These are phyloP conservation scores for Macrophomina phaseolina DNA, from an alignment of 2,329 filamentous ascomycete genomes.

Conservation along the genomic window DNA sequence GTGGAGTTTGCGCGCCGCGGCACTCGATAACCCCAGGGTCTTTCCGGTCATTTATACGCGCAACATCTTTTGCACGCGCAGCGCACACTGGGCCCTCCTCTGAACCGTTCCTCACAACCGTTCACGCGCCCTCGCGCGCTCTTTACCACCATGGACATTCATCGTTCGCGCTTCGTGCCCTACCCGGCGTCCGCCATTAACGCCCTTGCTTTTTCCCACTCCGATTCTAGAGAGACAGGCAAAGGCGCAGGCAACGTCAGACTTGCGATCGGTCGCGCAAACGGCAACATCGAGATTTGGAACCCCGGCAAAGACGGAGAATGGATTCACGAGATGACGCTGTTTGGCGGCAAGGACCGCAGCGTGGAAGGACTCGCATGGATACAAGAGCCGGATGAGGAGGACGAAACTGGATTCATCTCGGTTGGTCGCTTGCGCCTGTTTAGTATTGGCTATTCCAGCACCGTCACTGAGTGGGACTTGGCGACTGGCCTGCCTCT, in stretches of 20 bases:
- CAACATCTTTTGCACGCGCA: not conserved
- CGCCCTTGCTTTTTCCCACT: conserved; percentile 89
- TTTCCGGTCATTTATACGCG: not conserved
- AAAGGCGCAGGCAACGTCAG: conserved; percentile 49
- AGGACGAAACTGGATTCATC: conserved; percentile 63
- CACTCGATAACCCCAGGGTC: not conserved
- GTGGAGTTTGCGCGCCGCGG: conserved; percentile 18
- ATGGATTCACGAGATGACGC: conserved; percentile 90
- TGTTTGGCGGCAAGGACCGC: conserved; percentile 81
- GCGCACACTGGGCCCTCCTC: not conserved
- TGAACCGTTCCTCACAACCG: not conserved
- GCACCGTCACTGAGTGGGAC: conserved; percentile 94
- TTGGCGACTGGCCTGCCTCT: conserved; percentile 77
- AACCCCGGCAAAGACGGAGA: conserved; percentile 74
- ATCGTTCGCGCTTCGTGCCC: conserved; percentile 94
- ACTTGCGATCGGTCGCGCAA: conserved; percentile 87
- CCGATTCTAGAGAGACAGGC: conserved; percentile 48
- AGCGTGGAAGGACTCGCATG: conserved; percentile 91
- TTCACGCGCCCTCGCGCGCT: conserved; percentile 3
- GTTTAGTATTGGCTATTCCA: conserved; percentile 96
- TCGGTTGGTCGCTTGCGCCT: conserved; percentile 77
- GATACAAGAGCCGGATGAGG: conserved; percentile 83
- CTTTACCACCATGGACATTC: conserved; percentile 77
- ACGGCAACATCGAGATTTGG: conserved; percentile 98
- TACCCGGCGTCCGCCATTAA: conserved; percentile 93